Conservation (phyloP, 176 grass and related monocot genomes). For the Carex parvula region DNA sequence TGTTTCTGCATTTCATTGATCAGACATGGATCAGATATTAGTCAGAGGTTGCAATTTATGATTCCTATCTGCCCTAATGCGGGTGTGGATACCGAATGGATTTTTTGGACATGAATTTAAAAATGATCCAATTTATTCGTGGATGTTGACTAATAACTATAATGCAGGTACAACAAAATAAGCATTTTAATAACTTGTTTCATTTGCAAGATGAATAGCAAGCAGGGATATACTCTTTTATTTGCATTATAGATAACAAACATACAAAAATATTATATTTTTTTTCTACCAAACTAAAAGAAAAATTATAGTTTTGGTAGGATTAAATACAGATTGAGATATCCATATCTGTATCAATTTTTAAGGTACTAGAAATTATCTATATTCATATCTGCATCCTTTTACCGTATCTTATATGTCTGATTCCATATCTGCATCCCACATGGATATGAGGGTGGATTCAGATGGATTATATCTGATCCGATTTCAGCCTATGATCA, state of each 20-base stretch:
- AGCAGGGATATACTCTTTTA: neutral
- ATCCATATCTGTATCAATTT: neutral
- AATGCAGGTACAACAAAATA: neutral
- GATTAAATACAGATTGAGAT: neutral
- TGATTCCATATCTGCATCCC: neutral
- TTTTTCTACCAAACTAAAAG: neutral
- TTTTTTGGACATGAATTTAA: neutral
- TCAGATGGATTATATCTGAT: neutral
- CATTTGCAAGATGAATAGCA: neutral
- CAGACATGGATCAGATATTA: neutral
- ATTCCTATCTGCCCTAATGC: neutral
- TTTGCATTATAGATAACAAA: neutral
- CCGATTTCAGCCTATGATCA: neutral
- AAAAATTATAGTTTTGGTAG: neutral
- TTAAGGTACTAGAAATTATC: neutral
- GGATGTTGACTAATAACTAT: neutral
- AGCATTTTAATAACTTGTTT: neutral
- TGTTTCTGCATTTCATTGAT: neutral
- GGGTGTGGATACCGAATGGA: neutral
- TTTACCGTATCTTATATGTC: neutral
- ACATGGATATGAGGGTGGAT: neutral
- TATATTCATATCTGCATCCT: neutral
- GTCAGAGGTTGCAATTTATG: neutral
- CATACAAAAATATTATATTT: neutral
- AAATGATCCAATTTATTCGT: neutral